phyloP scores from a whole-genome alignment of 768 basidiomycete genomes.

The Podaxis carcinomalis region DNA sequence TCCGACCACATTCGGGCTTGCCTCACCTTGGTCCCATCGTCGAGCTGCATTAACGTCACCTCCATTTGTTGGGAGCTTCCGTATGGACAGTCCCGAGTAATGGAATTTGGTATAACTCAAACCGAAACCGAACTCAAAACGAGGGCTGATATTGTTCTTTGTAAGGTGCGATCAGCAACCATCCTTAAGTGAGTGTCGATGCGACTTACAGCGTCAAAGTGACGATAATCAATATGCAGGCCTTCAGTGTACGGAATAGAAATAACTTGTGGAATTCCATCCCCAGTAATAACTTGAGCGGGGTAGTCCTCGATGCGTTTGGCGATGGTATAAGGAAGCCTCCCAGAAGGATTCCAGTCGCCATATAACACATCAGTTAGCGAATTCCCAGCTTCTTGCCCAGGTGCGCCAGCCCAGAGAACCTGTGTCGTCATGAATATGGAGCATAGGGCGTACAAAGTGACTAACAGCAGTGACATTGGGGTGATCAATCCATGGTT shows the following conservation, averaged over 20 bases:
- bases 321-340: constrained; percentile 74
- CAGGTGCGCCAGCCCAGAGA: constrained; percentile 63
- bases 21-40: constrained; percentile 57
- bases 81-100: constrained; percentile 57
- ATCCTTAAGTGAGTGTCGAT: too few relatives aligned
- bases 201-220: constrained; percentile 58
- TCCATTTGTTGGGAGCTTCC: constrained; percentile 31
- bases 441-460: constrained; percentile 12
- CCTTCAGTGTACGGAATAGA: constrained; percentile 37
- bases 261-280: constrained; percentile 34
- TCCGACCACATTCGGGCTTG: constrained; percentile 51
- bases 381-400: constrained; percentile 66
- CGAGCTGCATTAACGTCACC: constrained; percentile 32
- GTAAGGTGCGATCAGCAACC: constrained; percentile 46
- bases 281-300: constrained; percentile 39
- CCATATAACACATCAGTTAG: constrained; percentile 71
- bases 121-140: constrained; percentile 89
- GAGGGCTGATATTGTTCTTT: constrained; percentile 67
- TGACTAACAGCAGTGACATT: constrained; percentile 64
- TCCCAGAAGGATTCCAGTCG: constrained; percentile 60
- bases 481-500: constrained; percentile 68
- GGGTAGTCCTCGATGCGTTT: constrained; percentile 55
- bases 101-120: constrained; percentile 81
- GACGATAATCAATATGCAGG: constrained; percentile 68
- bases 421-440: constrained; percentile 26